Conservation (phyloP, 768 basidiomycete species). For the Leucocoprinus birnbaumii region DNA sequence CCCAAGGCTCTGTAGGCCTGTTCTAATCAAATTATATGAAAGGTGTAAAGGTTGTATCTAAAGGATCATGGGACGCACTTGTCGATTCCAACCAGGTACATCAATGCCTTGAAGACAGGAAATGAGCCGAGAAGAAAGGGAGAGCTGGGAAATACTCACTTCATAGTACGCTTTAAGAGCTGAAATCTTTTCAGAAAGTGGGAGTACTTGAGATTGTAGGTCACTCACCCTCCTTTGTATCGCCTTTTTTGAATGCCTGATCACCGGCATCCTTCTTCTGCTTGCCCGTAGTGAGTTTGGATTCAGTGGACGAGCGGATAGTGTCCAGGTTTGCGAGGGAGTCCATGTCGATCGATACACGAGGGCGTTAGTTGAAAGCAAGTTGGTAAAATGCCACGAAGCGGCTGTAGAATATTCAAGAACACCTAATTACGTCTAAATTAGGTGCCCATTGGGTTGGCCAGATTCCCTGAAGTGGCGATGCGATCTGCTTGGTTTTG, state of each 20-base stretch:
- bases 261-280: constrained; percentile 67
- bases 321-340: constrained; percentile 10
- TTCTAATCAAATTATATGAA: constrained; percentile 31
- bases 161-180: constrained; percentile 73
- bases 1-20: constrained; percentile 53
- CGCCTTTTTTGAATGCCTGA: constrained; percentile 65
- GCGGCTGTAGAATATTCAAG: background rate
- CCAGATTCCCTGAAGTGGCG: constrained; percentile 27
- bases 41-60: background rate
- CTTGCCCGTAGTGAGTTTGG: constrained; percentile 60
- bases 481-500: constrained; percentile 29
- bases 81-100: constrained; percentile 75
- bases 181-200: constrained; percentile 21
- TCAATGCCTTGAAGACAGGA: constrained; percentile 45
- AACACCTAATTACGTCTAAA: background rate
- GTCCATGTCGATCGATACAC: constrained; percentile 7
- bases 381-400: constrained; percentile 8
- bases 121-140: background rate
- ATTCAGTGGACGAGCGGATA: constrained; percentile 16
- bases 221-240: constrained; percentile 54
- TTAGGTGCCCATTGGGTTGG: background rate
- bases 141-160: constrained; percentile 33
- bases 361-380: background rate
- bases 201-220: background rate
- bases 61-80: constrained; percentile 45